Conservation (phyloP, 192 early-diverging fungal genomes). For the Jimgerdemannia flammicorona region DNA sequence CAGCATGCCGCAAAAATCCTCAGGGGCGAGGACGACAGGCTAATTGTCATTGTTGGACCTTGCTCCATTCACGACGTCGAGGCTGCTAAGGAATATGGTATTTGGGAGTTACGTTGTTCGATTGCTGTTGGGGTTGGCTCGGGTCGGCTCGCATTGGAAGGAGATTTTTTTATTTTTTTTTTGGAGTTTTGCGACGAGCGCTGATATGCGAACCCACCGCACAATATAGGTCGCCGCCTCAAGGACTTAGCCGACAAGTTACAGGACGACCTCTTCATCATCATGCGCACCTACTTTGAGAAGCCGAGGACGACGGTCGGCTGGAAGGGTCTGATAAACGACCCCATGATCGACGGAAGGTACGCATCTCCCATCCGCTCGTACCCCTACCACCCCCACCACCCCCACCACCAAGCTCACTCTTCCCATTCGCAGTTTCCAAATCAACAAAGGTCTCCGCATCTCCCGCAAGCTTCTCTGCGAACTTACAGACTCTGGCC, state of each 20-base stretch:
- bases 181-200: no score
- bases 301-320: slow-evolving; percentile 97
- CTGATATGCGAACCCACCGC: neutral
- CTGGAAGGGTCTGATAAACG: slow-evolving; percentile 85
- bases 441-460: slow-evolving; percentile 95
- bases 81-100: slow-evolving; percentile 84
- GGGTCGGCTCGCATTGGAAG: no score
- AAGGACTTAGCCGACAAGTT: slow-evolving; percentile 41
- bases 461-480: slow-evolving; percentile 77
- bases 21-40: slow-evolving; percentile 76
- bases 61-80: slow-evolving; percentile 94
- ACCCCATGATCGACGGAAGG: slow-evolving; percentile 66
- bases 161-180: no score
- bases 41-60: slow-evolving; percentile 90
- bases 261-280: slow-evolving; percentile 75
- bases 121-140: neutral
- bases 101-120: slow-evolving; percentile 1
- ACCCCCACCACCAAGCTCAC: neutral
- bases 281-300: slow-evolving; percentile 99
- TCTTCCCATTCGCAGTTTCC: slow-evolving; percentile 51
- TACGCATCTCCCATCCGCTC: slow-evolving; percentile 9
- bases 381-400: no score
- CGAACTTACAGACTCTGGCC: slow-evolving; percentile 75
- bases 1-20: slow-evolving; percentile 71
- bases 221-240: neutral